phyloP scores from a whole-genome alignment of 345 rosid genomes.

The Eucalyptus lansdowneana region DNA sequence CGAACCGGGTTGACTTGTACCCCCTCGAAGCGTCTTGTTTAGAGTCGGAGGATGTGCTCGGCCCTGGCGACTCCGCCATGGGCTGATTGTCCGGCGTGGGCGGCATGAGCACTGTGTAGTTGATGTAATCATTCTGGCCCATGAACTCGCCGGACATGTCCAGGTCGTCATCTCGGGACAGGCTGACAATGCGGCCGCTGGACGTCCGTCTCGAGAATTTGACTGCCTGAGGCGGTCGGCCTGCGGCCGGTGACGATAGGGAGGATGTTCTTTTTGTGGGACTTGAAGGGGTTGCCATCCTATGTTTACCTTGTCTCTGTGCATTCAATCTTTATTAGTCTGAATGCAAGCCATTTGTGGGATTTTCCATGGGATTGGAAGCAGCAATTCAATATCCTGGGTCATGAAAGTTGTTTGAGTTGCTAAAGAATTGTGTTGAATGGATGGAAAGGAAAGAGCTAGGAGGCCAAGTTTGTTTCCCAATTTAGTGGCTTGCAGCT shows the following conservation, averaged over 20 bases:
- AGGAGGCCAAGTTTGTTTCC: not conserved
- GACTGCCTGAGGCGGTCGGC: slow-evolving; percentile 39
- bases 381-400: not conserved
- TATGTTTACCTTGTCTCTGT: not conserved
- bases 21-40: not conserved
- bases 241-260: slow-evolving; percentile 17
- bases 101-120: slow-evolving; percentile 90
- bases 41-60: slow-evolving; percentile 1
- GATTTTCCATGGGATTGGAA: not conserved
- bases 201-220: slow-evolving; percentile 59
- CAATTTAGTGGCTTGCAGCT: slow-evolving; percentile 2
- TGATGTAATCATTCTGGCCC: slow-evolving; percentile 66
- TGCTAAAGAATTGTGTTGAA: not conserved
- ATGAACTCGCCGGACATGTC: slow-evolving; percentile 56
- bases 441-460: not conserved
- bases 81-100: slow-evolving; percentile 97
- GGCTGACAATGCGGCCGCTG: slow-evolving; percentile 53
- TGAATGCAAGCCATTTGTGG: not conserved
- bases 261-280: slow-evolving; percentile 21
- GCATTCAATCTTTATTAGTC: not conserved
- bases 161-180: slow-evolving; percentile 68
- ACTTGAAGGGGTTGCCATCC: slow-evolving; percentile 18
- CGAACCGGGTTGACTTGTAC: not conserved
- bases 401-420: not conserved
- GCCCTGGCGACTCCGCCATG: slow-evolving; percentile 22